phyloP scores from a whole-genome alignment of 768 basidiomycete genomes.

The Gloeopeniophorella convolvens region DNA sequence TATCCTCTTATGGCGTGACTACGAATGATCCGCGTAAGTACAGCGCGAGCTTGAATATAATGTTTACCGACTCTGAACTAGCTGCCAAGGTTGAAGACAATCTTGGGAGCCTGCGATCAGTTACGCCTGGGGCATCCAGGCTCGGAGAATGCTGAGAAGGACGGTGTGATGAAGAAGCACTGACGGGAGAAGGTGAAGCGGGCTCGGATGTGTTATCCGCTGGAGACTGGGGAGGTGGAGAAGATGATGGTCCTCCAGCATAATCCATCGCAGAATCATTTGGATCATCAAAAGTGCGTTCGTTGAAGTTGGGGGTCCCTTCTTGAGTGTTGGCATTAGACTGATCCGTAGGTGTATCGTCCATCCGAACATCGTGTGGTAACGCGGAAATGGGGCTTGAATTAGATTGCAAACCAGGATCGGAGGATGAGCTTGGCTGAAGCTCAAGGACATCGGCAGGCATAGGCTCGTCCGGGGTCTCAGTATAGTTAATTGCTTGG shows the following conservation, averaged over 20 bases:
- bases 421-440: slow-evolving; percentile 10
- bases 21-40: not conserved
- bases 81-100: slow-evolving; percentile 42
- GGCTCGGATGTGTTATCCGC: not conserved
- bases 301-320: not conserved
- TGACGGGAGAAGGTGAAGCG: not conserved
- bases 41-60: not conserved
- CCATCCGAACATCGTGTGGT: slow-evolving; percentile 12
- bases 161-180: slow-evolving; percentile 20
- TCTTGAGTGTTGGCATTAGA: slow-evolving; percentile 1
- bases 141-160: slow-evolving; percentile 12
- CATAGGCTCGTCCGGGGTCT: slow-evolving; percentile 8
- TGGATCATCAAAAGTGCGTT: not conserved
- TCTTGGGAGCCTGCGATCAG: slow-evolving; percentile 30
- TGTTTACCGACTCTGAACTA: slow-evolving; percentile 36
- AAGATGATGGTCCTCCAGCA: slow-evolving; percentile 2
- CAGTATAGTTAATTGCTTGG: slow-evolving; percentile 8
- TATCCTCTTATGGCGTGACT: slow-evolving; percentile 49
- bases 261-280: slow-evolving; percentile 3
- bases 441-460: slow-evolving; percentile 13
- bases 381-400: slow-evolving; percentile 8
- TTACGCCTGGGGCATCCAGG: not conserved
- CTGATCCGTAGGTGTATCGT: slow-evolving; percentile 2
- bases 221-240: not conserved
- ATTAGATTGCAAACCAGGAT: slow-evolving; percentile 15